A percentile compares a stretch with the other conserved stretches of the same genome.
Evolutionary conservation across 1,284 basidiomycete species (phyloP).

Genomic region (Sphagnurus paluster): DNA sequence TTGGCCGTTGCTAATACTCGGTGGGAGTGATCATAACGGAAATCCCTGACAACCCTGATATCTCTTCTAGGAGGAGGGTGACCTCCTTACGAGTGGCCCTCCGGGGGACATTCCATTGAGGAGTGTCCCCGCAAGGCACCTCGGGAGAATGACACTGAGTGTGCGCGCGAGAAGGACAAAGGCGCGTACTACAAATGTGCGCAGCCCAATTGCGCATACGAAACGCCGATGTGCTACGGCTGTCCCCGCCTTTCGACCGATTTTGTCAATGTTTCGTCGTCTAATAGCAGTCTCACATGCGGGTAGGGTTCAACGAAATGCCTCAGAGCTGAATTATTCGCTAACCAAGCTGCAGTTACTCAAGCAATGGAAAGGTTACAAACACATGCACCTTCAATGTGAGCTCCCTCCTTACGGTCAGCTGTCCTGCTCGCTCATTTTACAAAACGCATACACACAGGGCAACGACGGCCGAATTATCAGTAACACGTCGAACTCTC

Average conservation of each 20-base stretch:
- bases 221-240: background rate
- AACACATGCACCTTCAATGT: conserved; percentile 1
- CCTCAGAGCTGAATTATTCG: background rate
- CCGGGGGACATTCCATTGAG: background rate
- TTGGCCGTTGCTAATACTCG: background rate
- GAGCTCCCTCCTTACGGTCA: background rate
- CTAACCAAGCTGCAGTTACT: background rate
- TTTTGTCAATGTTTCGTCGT: background rate
- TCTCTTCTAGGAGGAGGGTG: background rate
- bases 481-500: background rate
- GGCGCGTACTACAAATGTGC: background rate
- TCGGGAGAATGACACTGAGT: background rate
- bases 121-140: background rate
- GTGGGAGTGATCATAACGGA: background rate
- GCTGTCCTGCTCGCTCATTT: background rate
- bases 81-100: background rate
- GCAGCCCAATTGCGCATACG: background rate
- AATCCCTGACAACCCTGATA: background rate
- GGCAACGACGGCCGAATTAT: background rate
- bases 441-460: no score
- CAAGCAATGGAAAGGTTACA: background rate
- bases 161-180: background rate
- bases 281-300: background rate
- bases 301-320: background rate
- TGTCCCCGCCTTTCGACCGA: background rate